These are phyloP conservation scores for Cynara cardunculus DNA, from an alignment of 129 eudicot species.

Conservation along the genomic window DNA sequence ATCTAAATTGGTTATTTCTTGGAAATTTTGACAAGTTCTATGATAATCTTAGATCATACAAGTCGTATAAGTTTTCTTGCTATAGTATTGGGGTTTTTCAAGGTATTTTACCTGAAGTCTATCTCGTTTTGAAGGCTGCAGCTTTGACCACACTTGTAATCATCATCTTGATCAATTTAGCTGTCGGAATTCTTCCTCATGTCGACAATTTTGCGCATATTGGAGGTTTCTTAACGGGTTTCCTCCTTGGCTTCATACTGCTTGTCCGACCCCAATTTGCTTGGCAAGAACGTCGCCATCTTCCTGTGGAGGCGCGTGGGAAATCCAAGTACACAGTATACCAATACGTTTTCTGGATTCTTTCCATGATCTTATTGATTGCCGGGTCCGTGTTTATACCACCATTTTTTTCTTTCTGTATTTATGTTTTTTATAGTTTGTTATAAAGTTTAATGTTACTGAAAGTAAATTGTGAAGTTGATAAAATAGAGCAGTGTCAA, in stretches of 20 bases:
- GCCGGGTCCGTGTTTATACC: conserved; percentile 52
- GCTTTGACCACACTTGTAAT: conserved; percentile 65
- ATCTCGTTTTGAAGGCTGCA: conserved; percentile 48
- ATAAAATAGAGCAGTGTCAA: not conserved
- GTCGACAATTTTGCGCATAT: conserved; percentile 90
- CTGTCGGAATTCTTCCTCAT: conserved; percentile 86
- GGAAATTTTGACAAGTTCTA: not conserved
- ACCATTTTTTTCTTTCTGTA: not conserved
- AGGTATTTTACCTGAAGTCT: not conserved
- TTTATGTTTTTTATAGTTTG: not conserved
- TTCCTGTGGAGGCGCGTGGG: conserved; percentile 51
- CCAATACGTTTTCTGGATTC: conserved; percentile 57
- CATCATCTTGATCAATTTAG: conserved; percentile 73
- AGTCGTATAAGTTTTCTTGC: not conserved
- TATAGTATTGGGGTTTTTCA: not conserved
- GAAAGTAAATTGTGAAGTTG: conserved; percentile 1
- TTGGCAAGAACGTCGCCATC: conserved; percentile 56
- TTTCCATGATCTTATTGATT: conserved; percentile 50
- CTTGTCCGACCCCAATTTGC: conserved; percentile 76
- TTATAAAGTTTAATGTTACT: not conserved
- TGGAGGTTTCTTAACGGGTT: conserved; percentile 82
- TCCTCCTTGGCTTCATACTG: conserved; percentile 73
- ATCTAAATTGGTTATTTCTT: not conserved
- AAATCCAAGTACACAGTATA: conserved; percentile 57
- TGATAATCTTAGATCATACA: not conserved